Base-by-base conservation (phyloP, 2,329 filamentous ascomycete genomes). In the Ambrosiella beaveri region DNA sequence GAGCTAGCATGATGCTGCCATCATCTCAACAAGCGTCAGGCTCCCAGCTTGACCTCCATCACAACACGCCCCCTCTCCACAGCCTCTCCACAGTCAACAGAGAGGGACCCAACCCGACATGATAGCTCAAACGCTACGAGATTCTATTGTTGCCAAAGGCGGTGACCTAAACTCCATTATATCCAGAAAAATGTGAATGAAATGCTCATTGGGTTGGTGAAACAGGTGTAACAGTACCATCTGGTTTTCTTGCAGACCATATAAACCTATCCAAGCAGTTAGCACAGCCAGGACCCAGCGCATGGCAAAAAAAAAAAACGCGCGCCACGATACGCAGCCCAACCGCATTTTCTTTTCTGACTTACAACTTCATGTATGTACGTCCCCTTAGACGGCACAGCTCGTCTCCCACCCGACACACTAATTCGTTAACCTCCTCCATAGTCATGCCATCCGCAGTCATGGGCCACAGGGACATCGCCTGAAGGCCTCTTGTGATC, bases 331-430 rank as follows among this genome's bases (percentile, higher is more conserved):
- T 17, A 45, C n/a, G 47, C 5, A 13, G 36, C 27, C 37, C 44
- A 38, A 51, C 45, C 40, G 11, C n/a, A 27, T 27, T 27, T 27
- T 27, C 19, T 27, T 27, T 35, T 56, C 19, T 44, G 35, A 80
- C 85, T 78, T 74, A 90, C 86, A 90, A 73, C 62, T 79, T 82
- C 69, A 87, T 88, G 71, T 87, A 94, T 47, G 79, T 80, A 69
- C 82, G 82, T 63, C 82, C 77, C 56, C 78, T 79, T 64, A 82
- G 79, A 64, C 79, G 79, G 66, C 81, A 82, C 13, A 88, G 80
- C 65, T 93, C 85, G 49, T 72, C 73, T 65, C 81, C 81, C 35
- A 86, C 86, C 27, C 78, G 75, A 2, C 74, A 70, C 51, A 82
- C 73, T 40, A 94, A 72, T 13, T 75, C 74, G 58, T 75, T 71